phyloP scores from a whole-genome alignment of 106 monocot genomes.

The Platanthera guangdongensis region DNA sequence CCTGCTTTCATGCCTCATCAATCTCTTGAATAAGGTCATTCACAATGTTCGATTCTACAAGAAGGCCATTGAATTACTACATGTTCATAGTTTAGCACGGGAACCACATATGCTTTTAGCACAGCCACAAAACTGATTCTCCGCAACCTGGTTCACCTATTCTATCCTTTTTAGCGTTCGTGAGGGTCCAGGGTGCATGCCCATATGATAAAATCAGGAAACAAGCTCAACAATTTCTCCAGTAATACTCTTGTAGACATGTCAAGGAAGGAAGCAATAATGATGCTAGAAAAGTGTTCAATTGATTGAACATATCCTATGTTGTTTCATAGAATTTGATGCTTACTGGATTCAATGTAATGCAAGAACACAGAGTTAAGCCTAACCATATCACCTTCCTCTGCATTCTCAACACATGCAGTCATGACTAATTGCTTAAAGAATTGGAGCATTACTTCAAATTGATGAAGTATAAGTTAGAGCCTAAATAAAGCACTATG shows the following conservation, averaged over 20 bases:
- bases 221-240: constrained; percentile 6
- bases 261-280: constrained; percentile 23
- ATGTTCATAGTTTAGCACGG: too few relatives aligned
- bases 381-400: constrained; percentile 17
- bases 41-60: too few relatives aligned
- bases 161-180: constrained; percentile 18
- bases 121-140: background rate
- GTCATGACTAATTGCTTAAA: constrained; percentile 15
- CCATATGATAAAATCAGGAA: constrained; percentile 9
- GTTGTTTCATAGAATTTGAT: constrained; percentile 20
- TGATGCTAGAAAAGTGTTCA: constrained; percentile 19
- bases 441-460: constrained; percentile 6
- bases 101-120: too few relatives aligned
- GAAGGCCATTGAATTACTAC: too few relatives aligned
- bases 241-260: constrained; percentile 17
- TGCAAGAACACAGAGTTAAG: constrained; percentile 5
- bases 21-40: too few relatives aligned
- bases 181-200: constrained; percentile 11
- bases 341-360: constrained; percentile 15
- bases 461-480: constrained; percentile 15
- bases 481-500: constrained; percentile 19
- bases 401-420: constrained; percentile 21
- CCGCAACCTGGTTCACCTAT: constrained; percentile 14
- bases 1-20: too few relatives aligned
- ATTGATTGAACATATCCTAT: constrained; percentile 1